phyloP scores from a whole-genome alignment of 169 alveolate species.

The Eimeria brunetti region DNA sequence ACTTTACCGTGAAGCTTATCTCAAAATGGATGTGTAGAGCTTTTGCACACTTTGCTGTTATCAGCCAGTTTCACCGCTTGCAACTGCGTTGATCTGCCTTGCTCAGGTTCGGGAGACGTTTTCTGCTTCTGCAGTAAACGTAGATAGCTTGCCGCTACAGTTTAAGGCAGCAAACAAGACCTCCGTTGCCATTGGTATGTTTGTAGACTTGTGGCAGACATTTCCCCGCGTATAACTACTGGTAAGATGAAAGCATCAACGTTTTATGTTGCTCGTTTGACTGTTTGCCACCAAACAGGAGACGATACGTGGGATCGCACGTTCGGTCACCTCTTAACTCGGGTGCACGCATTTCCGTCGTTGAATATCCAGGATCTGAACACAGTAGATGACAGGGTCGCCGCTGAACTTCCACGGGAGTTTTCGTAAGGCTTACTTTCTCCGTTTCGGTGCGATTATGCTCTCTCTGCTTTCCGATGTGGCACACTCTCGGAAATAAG shows the following conservation, averaged over 20 bases:
- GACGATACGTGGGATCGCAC: conserved; percentile 89
- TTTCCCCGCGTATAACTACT: neutral
- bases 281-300: conserved; percentile 76
- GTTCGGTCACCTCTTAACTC: conserved; percentile 84
- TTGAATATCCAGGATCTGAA: conserved; percentile 88
- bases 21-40: neutral
- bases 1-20: neutral
- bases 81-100: neutral
- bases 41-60: neutral
- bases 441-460: neutral
- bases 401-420: conserved; percentile 69
- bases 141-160: conserved; percentile 87
- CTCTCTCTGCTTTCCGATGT: neutral
- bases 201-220: neutral
- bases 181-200: conserved; percentile 82
- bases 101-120: conserved; percentile 85
- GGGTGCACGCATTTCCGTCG: conserved; percentile 83
- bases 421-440: conserved; percentile 5
- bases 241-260: neutral
- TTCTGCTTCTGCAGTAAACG: conserved; percentile 80
- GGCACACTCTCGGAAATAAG: too few species aligned
- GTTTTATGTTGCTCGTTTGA: neutral
- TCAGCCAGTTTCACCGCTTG: neutral
- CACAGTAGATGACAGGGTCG: conserved; percentile 86
- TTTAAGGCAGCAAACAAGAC: conserved; percentile 74